These are phyloP conservation scores for Microstroma glucosiphilum DNA, from an alignment of 1,284 basidiomycete genomes.

Conservation along the genomic window DNA sequence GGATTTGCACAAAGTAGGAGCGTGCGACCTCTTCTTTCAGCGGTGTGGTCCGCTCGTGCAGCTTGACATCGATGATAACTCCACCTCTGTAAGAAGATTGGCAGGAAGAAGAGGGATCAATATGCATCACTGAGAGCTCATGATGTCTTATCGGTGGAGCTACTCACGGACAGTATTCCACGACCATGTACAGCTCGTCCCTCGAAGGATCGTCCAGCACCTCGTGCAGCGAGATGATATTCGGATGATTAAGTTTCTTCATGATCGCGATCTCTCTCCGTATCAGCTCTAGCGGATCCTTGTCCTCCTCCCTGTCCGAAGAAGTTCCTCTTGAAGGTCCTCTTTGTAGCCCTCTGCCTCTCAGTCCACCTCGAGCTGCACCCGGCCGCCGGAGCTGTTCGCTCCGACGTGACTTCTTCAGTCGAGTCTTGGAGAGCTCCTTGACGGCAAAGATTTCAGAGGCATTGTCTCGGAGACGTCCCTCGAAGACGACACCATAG, in stretches of 20 bases:
- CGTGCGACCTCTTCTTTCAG: constrained; percentile 49
- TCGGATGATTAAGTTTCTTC: constrained; percentile 50
- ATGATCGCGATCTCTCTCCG: constrained; percentile 44
- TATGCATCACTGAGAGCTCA: not conserved
- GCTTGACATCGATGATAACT: constrained; percentile 54
- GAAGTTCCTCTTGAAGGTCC: not conserved
- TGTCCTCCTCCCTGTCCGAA: constrained; percentile 1
- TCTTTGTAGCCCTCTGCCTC: constrained; percentile 8
- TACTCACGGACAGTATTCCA: constrained; percentile 26
- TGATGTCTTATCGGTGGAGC: constrained; percentile 5
- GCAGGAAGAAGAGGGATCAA: not conserved
- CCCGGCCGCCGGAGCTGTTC: not conserved
- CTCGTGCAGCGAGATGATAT: constrained; percentile 57
- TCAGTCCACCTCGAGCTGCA: not conserved
- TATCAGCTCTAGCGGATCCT: constrained; percentile 42
- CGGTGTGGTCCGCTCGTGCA: constrained; percentile 38
- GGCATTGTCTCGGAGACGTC: constrained; percentile 27
- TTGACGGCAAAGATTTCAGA: constrained; percentile 28
- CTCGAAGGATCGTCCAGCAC: constrained; percentile 57
- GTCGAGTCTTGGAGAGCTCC: constrained; percentile 46
- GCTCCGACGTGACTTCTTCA: constrained; percentile 32
- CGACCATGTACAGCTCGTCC: constrained; percentile 56
- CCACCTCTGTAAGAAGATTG: constrained; percentile 52
- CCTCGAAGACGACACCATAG: constrained; percentile 41
- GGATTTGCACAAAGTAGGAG: constrained; percentile 57